Evolutionary conservation across 129 eudicot genomes (phyloP), one percentile per base, ranked within the genome.

Genomic region (Lonicera japonica): DNA sequence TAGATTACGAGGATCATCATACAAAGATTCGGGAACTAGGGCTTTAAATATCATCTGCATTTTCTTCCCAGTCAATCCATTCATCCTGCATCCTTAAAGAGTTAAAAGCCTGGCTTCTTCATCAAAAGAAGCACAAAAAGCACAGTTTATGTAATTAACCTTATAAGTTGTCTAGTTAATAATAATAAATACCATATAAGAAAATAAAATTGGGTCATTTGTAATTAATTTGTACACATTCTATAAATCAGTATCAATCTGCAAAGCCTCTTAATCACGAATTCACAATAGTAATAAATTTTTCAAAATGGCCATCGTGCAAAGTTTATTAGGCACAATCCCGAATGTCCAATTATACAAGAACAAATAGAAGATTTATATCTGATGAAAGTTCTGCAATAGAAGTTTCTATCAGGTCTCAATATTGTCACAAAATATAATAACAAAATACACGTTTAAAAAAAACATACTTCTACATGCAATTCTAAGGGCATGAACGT

Each of bases 41-140:
- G 83, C 81, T 75, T 65, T 75, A 48, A 86, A 86, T 53, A 86
- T 73, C 47, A 63, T 86, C 80, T 82, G 88, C 88, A 82, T 73
- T 63, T 86, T 79, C 78, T 72, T 55, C 70, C 86, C 94, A 12
- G 88, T 81, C 74, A 79, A 63, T 39, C 94, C 94, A 68, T 82
- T 86, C 94, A 86, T 79, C 83, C 88, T 82, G 94, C 78, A 76
- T 24, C 65, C 77, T 54, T 46, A 71, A 62, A 57, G 25, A 61
- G 50, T 66, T 62, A 77, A 20, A 54, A 73, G 53, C 53, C 43
- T 61, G 14, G 41, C 14, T 36, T 12, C 18, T 29, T 29, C 36
- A 29, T 29, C 36, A 29, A 29, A 29, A 29, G 36, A 56, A 45
- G 53, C 20, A 57, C 63, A 67, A 57, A n/a, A 45, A 14, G 17